These are phyloP conservation scores for Pseudocercospora vitis DNA, from an alignment of 2,329 filamentous ascomycete species.

Conservation along the genomic window DNA sequence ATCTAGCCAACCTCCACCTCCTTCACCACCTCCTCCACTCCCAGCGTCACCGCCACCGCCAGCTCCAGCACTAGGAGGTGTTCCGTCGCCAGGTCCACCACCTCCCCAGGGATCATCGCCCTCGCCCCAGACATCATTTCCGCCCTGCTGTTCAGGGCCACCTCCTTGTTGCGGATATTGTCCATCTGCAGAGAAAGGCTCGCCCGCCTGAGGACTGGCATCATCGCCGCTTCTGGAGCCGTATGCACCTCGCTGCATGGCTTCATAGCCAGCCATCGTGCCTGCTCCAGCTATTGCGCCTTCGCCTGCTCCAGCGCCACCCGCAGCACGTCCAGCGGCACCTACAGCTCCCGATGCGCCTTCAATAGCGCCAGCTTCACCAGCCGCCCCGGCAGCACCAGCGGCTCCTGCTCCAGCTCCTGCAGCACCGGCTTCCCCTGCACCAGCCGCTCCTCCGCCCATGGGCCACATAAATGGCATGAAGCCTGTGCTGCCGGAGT, in stretches of 20 bases:
- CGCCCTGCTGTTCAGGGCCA: slow-evolving; percentile 22
- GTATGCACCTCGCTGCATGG: slow-evolving; percentile 56
- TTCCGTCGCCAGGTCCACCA: slow-evolving; percentile 38
- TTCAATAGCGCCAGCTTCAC: slow-evolving; percentile 39
- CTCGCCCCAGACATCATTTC: slow-evolving; percentile 29
- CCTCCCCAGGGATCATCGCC: slow-evolving; percentile 34
- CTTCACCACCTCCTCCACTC: slow-evolving; percentile 22
- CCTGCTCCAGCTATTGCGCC: slow-evolving; percentile 53
- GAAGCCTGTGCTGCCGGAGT: slow-evolving; percentile 46
- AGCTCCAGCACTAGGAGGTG: slow-evolving; percentile 35
- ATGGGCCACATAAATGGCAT: slow-evolving; percentile 56
- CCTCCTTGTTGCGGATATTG: slow-evolving; percentile 18
- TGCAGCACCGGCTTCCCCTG: slow-evolving; percentile 42
- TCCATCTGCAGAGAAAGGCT: slow-evolving; percentile 28
- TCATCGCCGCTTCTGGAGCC: slow-evolving; percentile 34
- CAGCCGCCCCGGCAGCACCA: slow-evolving; percentile 35
- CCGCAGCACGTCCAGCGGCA: slow-evolving; percentile 33
- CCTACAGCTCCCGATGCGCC: slow-evolving; percentile 45
- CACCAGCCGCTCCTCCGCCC: slow-evolving; percentile 34
- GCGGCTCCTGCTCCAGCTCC: slow-evolving; percentile 41
- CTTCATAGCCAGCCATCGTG: slow-evolving; percentile 63
- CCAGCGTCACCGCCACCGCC: slow-evolving; percentile 28
- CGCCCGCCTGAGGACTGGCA: slow-evolving; percentile 35
- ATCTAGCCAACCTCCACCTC: slow-evolving; percentile 23
- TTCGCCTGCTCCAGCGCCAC: slow-evolving; percentile 44